phyloP scores from a whole-genome alignment of 805 yeast genomes.

The Scheffersomyces coipomensis region DNA sequence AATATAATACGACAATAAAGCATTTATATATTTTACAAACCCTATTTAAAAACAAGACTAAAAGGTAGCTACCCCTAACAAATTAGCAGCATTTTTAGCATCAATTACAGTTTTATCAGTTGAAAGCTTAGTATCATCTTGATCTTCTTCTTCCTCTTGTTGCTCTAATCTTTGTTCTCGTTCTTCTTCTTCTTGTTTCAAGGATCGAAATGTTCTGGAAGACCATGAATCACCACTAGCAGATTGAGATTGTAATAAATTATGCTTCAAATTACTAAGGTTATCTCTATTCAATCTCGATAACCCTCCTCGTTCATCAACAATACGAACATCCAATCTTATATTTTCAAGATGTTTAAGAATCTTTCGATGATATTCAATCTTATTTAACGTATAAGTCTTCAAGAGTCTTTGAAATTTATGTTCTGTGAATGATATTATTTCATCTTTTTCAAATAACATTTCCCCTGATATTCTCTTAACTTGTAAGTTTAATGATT shows the following conservation, averaged over 20 bases:
- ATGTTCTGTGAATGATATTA: conserved; percentile 56
- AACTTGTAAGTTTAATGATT: conserved; percentile 71
- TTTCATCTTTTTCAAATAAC: conserved; percentile 66
- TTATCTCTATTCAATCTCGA: conserved; percentile 78
- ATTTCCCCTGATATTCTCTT: conserved; percentile 83
- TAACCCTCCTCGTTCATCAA: conserved; percentile 77
- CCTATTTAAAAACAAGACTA: too few species aligned
- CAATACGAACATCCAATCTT: conserved; percentile 68
- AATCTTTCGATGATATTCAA: conserved; percentile 83
- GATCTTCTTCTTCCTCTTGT: conserved; percentile 15
- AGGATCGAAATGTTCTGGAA: conserved; percentile 38
- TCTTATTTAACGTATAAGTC: conserved; percentile 62
- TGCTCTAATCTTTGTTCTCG: conserved; percentile 13
- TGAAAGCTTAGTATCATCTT: conserved; percentile 15
- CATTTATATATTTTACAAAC: too few species aligned
- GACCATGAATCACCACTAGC: conserved; percentile 44
- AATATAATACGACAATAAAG: too few species aligned
- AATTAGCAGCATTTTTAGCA: conserved; percentile 79
- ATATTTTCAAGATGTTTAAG: conserved; percentile 70
- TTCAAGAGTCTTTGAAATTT: conserved; percentile 56
- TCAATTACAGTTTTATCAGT: conserved; percentile 42
- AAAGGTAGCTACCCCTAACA: conserved; percentile 77
- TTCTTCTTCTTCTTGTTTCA: conserved; percentile 25
- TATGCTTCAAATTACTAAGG: conserved; percentile 44
- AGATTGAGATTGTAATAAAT: conserved; percentile 42